Evolutionary conservation across 257 asterid species (phyloP).

Genomic region (Mitragyna speciosa): DNA sequence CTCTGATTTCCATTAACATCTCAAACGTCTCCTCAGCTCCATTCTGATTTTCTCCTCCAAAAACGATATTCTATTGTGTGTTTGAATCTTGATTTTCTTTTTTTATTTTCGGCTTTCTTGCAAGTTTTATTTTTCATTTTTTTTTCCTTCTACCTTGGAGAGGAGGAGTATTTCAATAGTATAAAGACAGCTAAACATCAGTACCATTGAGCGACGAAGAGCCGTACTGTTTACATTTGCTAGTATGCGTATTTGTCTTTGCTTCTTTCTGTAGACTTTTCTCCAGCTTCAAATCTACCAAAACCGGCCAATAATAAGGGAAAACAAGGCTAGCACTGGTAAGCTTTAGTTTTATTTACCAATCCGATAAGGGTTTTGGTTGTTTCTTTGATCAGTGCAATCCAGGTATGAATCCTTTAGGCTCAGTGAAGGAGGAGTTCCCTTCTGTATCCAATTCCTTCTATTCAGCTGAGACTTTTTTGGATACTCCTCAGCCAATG

Average conservation of each 20-base stretch:
- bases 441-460: slow-evolving; percentile 29
- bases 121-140: background rate
- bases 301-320: background rate
- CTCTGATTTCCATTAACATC: background rate
- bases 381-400: background rate
- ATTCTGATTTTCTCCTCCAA: background rate
- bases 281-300: background rate
- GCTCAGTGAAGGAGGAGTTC: slow-evolving; percentile 32
- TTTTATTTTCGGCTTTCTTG: background rate
- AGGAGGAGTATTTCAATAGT: background rate
- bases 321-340: background rate
- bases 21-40: background rate
- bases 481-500: slow-evolving; percentile 44
- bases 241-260: background rate
- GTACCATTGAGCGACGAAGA: too few relatives aligned
- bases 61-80: background rate
- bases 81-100: slow-evolving; percentile 10
- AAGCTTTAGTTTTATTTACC: background rate
- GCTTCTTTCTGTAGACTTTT: background rate
- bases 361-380: background rate
- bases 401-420: slow-evolving; percentile 33
- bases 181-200: background rate
- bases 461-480: slow-evolving; percentile 12
- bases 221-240: background rate
- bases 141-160: background rate